Percentiles rank a stretch among this genome's conserved stretches.
Evolutionary conservation across 305 asterid genomes (phyloP).

Genomic region (Stenogyne calaminthoides): DNA sequence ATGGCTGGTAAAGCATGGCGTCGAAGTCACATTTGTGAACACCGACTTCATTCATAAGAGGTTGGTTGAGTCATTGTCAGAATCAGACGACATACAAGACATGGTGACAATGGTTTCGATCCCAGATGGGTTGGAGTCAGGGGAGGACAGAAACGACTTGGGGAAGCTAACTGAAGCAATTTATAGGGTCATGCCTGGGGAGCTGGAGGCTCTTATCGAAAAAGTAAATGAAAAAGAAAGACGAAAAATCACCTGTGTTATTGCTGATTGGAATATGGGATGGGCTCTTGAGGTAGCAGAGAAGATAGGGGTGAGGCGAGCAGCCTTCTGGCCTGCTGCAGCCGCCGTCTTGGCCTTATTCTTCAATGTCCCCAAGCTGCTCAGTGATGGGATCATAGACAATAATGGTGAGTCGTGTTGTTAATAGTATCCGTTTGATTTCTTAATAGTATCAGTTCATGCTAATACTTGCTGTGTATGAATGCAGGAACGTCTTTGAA

Average conservation of each 20-base stretch:
- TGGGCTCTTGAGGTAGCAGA: slow-evolving; percentile 48
- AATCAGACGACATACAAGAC: slow-evolving; percentile 22
- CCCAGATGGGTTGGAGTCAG: slow-evolving; percentile 59
- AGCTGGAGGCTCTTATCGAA: slow-evolving; percentile 48
- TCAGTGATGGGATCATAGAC: slow-evolving; percentile 50
- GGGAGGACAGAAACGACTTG: slow-evolving; percentile 60
- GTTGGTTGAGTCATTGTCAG: slow-evolving; percentile 36
- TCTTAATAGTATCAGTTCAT: neutral
- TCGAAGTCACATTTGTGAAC: slow-evolving; percentile 59
- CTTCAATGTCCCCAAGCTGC: neutral
- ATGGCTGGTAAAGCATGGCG: slow-evolving; percentile 41
- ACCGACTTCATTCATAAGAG: slow-evolving; percentile 52
- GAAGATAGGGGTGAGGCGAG: slow-evolving; percentile 43
- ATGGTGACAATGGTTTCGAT: slow-evolving; percentile 45
- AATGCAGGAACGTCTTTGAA: slow-evolving; percentile 42
- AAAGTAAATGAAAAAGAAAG: slow-evolving; percentile 22
- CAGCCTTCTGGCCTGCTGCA: slow-evolving; percentile 49
- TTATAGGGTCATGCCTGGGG: slow-evolving; percentile 42
- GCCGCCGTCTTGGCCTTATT: slow-evolving; percentile 42
- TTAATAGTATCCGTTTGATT: no score
- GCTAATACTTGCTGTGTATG: neutral
- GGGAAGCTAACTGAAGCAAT: slow-evolving; percentile 39
- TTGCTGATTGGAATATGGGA: slow-evolving; percentile 43
- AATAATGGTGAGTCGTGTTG: slow-evolving; percentile 31
- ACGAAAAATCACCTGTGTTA: slow-evolving; percentile 39